These are phyloP conservation scores for Porogramme epimiltina DNA, from an alignment of 1,284 basidiomycete species.

Conservation along the genomic window DNA sequence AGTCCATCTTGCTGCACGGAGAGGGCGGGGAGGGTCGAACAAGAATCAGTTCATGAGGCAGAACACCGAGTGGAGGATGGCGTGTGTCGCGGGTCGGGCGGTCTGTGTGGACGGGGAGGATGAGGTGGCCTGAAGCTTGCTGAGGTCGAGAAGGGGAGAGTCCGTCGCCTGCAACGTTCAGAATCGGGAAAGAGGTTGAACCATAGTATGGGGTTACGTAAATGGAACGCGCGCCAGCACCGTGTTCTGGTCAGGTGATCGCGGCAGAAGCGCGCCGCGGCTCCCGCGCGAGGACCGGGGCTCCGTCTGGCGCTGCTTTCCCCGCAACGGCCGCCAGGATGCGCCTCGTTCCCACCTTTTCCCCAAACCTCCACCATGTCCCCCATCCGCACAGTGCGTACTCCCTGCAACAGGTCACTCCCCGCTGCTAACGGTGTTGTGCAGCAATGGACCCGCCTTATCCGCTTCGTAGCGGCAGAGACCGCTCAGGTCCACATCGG, in stretches of 20 bases:
- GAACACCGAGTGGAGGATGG: too few relatives aligned
- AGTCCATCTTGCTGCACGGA: slow-evolving; percentile 9
- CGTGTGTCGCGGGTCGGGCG: too few relatives aligned
- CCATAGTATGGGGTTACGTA: slow-evolving; percentile 15
- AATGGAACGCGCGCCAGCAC: slow-evolving; percentile 8
- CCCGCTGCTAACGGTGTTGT: slow-evolving; percentile 1
- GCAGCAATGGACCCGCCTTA: slow-evolving; percentile 79
- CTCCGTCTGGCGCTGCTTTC: neutral
- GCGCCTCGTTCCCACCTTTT: slow-evolving; percentile 8
- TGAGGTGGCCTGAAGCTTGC: neutral
- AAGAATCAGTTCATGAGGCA: neutral
- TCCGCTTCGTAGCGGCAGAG: slow-evolving; percentile 83
- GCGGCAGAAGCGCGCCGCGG: slow-evolving; percentile 13
- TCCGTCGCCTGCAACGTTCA: neutral
- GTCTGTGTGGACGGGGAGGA: too few relatives aligned
- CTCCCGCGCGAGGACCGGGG: slow-evolving; percentile 4
- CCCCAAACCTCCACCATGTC: slow-evolving; percentile 43
- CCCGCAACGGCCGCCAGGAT: slow-evolving; percentile 9
- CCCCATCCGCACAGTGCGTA: slow-evolving; percentile 59
- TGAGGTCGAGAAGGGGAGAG: neutral
- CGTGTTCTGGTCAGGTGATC: slow-evolving; percentile 18
- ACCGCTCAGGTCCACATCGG: slow-evolving; percentile 76
- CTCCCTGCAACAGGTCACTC: neutral
- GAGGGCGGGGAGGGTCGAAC: neutral
- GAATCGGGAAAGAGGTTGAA: slow-evolving; percentile 7